A percentile compares a stretch with the other conserved stretches of the same genome.
Conservation (phyloP, 352 stramenopile species). For the Peronosclerospora sorghi region DNA sequence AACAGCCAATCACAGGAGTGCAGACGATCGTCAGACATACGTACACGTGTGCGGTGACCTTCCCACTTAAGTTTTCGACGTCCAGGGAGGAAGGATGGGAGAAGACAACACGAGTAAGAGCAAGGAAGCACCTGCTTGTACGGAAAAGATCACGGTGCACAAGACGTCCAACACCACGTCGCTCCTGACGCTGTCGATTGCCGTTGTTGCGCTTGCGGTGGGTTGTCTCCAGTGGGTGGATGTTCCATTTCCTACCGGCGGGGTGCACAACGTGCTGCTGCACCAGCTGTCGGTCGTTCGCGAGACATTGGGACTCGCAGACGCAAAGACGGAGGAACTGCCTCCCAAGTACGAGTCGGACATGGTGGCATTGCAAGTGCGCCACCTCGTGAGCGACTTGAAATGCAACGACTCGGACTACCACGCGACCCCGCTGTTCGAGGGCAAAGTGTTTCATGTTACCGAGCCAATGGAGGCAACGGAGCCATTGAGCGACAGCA, state of each 20-base stretch:
- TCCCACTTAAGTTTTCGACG: no score
- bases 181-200: slow-evolving; percentile 17
- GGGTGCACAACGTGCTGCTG: slow-evolving; percentile 9
- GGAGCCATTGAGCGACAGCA: slow-evolving; percentile 22
- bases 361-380: slow-evolving; percentile 33
- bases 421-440: slow-evolving; percentile 23
- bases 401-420: slow-evolving; percentile 23
- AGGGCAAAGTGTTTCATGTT: slow-evolving; percentile 30
- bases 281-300: slow-evolving; percentile 5
- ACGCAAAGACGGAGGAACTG: slow-evolving; percentile 6
- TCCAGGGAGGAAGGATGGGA: no score
- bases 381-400: slow-evolving; percentile 31
- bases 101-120: no score
- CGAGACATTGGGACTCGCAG: slow-evolving; percentile 2
- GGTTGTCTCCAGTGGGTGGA: slow-evolving; percentile 18
- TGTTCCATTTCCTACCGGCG: slow-evolving; percentile 13
- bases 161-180: no score
- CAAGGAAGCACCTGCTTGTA: slow-evolving; percentile 4
- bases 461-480: slow-evolving; percentile 42
- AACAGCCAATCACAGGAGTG: no score
- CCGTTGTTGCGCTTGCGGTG: slow-evolving; percentile 12
- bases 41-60: no score
- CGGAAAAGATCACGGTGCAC: no score
- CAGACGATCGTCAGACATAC: no score
- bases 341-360: slow-evolving; percentile 55